Percentiles rank a stretch among this genome's conserved stretches.
Evolutionary conservation across 176 grass and related monocot genomes (phyloP).

Genomic region (Poa annua): DNA sequence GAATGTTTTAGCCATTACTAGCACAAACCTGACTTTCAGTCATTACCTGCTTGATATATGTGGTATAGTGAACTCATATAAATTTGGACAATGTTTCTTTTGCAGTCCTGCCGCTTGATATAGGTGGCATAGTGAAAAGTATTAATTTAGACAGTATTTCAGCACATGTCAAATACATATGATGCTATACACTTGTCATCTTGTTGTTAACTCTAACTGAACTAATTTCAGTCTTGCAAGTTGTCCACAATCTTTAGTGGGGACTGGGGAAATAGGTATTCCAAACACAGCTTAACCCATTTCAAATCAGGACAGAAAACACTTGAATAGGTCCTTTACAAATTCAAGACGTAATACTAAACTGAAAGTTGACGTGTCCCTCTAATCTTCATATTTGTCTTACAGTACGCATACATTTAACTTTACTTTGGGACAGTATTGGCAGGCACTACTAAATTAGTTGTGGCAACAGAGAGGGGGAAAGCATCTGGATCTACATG

Average conservation of each 20-base stretch:
- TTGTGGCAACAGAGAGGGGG: constrained; percentile 36
- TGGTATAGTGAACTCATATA: background rate
- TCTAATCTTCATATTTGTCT: constrained; percentile 4
- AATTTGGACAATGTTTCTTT: background rate
- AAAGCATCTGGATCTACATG: constrained; percentile 59
- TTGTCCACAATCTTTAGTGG: background rate
- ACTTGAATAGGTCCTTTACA: background rate
- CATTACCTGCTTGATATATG: background rate
- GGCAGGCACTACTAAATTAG: background rate
- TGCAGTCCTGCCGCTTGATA: background rate
- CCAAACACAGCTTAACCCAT: background rate
- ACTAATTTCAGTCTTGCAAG: background rate
- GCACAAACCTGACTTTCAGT: background rate
- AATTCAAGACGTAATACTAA: background rate
- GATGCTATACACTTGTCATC: background rate
- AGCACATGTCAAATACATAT: background rate
- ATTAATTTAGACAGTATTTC: background rate
- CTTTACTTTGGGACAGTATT: constrained; percentile 29
- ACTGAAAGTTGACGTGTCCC: constrained; percentile 22
- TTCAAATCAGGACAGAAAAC: background rate
- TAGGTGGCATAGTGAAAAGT: background rate
- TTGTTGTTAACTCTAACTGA: background rate
- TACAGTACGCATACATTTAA: background rate
- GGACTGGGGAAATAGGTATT: background rate
- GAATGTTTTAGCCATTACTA: background rate